phyloP scores from a whole-genome alignment of 805 yeast genomes.

The Sugiyamaella mastotermitis region DNA sequence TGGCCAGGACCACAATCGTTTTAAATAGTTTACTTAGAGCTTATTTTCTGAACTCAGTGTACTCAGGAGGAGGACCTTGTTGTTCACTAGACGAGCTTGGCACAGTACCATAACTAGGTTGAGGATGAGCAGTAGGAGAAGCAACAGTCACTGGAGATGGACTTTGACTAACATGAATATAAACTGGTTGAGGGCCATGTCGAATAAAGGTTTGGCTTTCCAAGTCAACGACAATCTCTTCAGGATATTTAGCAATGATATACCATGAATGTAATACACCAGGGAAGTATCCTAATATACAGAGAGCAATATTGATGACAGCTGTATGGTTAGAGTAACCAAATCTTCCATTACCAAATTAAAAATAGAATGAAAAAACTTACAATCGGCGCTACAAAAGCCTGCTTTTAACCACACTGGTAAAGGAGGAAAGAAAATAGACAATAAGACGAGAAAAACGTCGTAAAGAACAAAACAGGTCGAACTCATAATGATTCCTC shows the following conservation, averaged over 20 bases:
- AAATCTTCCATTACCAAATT: not conserved
- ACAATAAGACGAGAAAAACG: slow-evolving; percentile 59
- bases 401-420: slow-evolving; percentile 75
- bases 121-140: slow-evolving; percentile 2
- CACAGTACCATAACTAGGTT: slow-evolving; percentile 3
- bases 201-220: slow-evolving; percentile 15
- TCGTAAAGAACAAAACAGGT: slow-evolving; percentile 40
- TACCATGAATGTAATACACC: slow-evolving; percentile 76
- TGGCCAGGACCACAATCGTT: too few species aligned
- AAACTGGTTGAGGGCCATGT: slow-evolving; percentile 6
- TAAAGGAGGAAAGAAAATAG: slow-evolving; percentile 70
- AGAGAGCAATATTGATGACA: slow-evolving; percentile 62
- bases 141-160: slow-evolving; percentile 2
- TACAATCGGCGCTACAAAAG: slow-evolving; percentile 57
- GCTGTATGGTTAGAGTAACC: slow-evolving; percentile 4
- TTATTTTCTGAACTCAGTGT: slow-evolving; percentile 7
- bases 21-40: too few species aligned
- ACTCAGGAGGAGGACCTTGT: slow-evolving; percentile 11
- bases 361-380: slow-evolving; percentile 9
- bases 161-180: slow-evolving; percentile 8
- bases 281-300: slow-evolving; percentile 67
- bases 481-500: slow-evolving; percentile 6
- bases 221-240: slow-evolving; percentile 24
- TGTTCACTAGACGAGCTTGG: slow-evolving; percentile 5
- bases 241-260: slow-evolving; percentile 68